Percentiles rank a stretch among this genome's conserved stretches.
Conservation (phyloP, 192 early-diverging fungal species). For the Entomortierella parvispora region DNA sequence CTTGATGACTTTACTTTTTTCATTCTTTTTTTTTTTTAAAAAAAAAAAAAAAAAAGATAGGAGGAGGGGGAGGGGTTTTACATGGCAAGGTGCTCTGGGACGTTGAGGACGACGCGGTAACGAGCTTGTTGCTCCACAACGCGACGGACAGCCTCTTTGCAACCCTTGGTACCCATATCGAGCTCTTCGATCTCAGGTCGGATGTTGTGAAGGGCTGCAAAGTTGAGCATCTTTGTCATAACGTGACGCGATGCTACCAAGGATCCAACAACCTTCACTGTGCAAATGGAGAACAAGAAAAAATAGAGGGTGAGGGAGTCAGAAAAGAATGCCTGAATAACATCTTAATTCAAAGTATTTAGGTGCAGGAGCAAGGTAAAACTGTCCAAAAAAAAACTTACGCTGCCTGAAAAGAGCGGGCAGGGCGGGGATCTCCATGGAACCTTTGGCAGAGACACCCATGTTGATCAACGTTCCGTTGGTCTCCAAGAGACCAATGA, state of each 20-base stretch:
- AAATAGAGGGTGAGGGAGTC: neutral
- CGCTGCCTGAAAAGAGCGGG: conserved; percentile 34
- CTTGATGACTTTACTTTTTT: conserved; percentile 7
- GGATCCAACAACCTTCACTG: conserved; percentile 68
- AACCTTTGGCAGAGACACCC: conserved; percentile 52
- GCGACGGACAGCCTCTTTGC: conserved; percentile 67
- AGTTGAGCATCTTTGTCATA: conserved; percentile 71
- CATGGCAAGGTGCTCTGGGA: conserved; percentile 24
- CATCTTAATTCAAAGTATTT: neutral
- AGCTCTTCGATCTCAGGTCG: conserved; percentile 71
- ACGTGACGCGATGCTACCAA: conserved; percentile 70
- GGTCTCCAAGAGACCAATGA: conserved; percentile 52
- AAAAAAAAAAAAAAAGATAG: neutral
- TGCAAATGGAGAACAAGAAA: conserved; percentile 47
- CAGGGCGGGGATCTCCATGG: conserved; percentile 45
- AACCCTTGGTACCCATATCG: conserved; percentile 62
- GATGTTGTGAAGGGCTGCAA: conserved; percentile 75
- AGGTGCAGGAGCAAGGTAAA: neutral
- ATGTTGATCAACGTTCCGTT: conserved; percentile 60
- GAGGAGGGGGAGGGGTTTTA: neutral
- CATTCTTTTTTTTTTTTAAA: conserved; percentile 7
- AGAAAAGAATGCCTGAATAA: neutral
- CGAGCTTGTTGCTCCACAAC: conserved; percentile 65
- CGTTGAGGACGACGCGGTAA: conserved; percentile 74
- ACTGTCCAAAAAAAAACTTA: conserved; percentile 3